A percentile compares a stretch with the other conserved stretches of the same genome.
Evolutionary conservation across 2,329 filamentous ascomycete species (phyloP).

Genomic region (Periconia sp.): DNA sequence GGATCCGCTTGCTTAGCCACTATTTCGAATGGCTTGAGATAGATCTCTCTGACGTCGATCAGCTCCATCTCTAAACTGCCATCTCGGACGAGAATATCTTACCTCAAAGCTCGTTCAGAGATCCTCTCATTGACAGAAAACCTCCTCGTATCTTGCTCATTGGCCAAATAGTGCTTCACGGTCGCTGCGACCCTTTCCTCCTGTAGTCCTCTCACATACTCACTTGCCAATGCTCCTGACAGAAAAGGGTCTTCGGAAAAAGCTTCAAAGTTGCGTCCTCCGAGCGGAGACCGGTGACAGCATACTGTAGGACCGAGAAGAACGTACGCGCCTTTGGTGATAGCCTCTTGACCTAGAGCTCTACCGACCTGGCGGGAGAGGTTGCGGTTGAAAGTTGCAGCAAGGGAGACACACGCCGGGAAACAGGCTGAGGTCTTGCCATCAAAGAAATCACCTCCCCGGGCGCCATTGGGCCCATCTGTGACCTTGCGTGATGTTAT

Average conservation of each 20-base stretch:
- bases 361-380: constrained; percentile 30
- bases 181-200: constrained; percentile 27
- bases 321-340: constrained; percentile 23
- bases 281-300: constrained; percentile 11
- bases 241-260: constrained; percentile 15
- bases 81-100: not conserved
- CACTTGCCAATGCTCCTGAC: constrained; percentile 8
- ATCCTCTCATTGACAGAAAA: constrained; percentile 65
- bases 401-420: constrained; percentile 73
- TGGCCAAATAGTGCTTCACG: constrained; percentile 70
- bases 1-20: constrained; percentile 70
- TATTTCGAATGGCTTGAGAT: constrained; percentile 63
- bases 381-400: constrained; percentile 32
- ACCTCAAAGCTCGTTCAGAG: constrained; percentile 61
- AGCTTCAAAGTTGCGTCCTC: constrained; percentile 16
- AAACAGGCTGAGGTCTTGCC: constrained; percentile 72
- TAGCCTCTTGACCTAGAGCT: constrained; percentile 31
- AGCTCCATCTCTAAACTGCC: constrained; percentile 16
- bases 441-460: constrained; percentile 67
- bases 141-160: constrained; percentile 70
- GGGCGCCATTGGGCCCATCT: constrained; percentile 71
- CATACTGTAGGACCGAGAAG: constrained; percentile 35
- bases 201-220: constrained; percentile 52
- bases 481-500: constrained; percentile 51
- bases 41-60: constrained; percentile 64